phyloP scores from a whole-genome alignment of 1,284 basidiomycete species.

The Ustilago hordei region DNA sequence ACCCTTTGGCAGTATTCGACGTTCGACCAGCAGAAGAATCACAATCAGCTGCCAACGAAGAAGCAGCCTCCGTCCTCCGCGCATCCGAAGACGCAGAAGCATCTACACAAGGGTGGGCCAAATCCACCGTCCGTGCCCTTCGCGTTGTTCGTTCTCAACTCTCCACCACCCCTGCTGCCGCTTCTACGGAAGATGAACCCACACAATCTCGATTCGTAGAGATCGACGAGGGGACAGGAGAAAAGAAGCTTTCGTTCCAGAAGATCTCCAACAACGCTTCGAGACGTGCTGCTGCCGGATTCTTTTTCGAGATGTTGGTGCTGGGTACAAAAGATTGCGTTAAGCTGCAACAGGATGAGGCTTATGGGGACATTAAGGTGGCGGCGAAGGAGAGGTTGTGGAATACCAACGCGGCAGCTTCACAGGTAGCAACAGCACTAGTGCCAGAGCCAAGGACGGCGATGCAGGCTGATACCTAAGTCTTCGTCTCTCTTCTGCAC shows the following conservation, averaged over 20 bases:
- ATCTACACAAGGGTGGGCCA: slow-evolving; percentile 78
- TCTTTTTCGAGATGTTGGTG: slow-evolving; percentile 97
- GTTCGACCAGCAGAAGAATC: slow-evolving; percentile 71
- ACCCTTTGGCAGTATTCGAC: slow-evolving; percentile 87
- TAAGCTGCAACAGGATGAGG: slow-evolving; percentile 77
- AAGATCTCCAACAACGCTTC: slow-evolving; percentile 83
- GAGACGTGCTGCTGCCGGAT: slow-evolving; percentile 88
- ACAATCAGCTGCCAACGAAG: slow-evolving; percentile 69
- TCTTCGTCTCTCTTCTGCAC: background rate
- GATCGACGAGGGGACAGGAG: slow-evolving; percentile 24
- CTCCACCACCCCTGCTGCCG: slow-evolving; percentile 65
- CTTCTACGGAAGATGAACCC: background rate
- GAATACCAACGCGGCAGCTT: slow-evolving; percentile 18
- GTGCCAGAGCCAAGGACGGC: slow-evolving; percentile 3
- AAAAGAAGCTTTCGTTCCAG: slow-evolving; percentile 78
- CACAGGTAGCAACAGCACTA: slow-evolving; percentile 17
- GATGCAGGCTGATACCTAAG: slow-evolving; percentile 7
- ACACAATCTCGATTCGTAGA: slow-evolving; percentile 51
- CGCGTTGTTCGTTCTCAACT: slow-evolving; percentile 83
- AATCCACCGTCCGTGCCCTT: slow-evolving; percentile 90
- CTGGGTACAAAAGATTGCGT: slow-evolving; percentile 91
- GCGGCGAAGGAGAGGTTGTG: slow-evolving; percentile 82
- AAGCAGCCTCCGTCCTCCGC: slow-evolving; percentile 70
- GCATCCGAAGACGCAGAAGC: slow-evolving; percentile 71
- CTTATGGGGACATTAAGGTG: slow-evolving; percentile 87